These are phyloP conservation scores for Paramecium sexaurelia DNA, from an alignment of 73 alveolate species.

Conservation along the genomic window DNA sequence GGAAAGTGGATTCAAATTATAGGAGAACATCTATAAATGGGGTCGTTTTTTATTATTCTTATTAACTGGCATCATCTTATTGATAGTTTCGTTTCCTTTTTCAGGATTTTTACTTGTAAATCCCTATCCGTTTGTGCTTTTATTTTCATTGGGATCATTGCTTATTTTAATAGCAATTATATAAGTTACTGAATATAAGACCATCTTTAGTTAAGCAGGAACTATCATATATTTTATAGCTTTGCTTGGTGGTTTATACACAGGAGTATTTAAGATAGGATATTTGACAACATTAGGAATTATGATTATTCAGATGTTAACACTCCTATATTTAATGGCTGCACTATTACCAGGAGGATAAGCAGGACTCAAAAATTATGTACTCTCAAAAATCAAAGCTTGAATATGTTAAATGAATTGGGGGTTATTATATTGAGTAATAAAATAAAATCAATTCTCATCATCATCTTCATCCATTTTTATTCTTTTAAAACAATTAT, in stretches of 20 bases:
- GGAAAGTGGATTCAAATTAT: slow-evolving; percentile 8
- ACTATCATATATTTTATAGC: background rate
- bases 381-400: background rate
- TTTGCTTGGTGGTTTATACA: background rate
- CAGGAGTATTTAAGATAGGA: slow-evolving; percentile 43
- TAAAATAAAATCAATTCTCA: background rate
- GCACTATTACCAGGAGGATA: slow-evolving; percentile 37
- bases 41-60: slow-evolving; percentile 35
- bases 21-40: slow-evolving; percentile 31
- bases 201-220: slow-evolving; percentile 13
- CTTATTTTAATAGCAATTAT: background rate
- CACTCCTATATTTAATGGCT: background rate
- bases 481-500: slow-evolving; percentile 4
- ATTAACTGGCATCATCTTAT: background rate
- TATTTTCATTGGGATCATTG: slow-evolving; percentile 46
- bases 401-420: background rate
- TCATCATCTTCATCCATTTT: slow-evolving; percentile 34
- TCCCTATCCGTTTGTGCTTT: slow-evolving; percentile 33
- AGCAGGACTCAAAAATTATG: slow-evolving; percentile 27
- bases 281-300: background rate
- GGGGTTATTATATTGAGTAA: background rate
- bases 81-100: slow-evolving; percentile 41
- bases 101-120: slow-evolving; percentile 2
- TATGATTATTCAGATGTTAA: background rate
- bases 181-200: background rate